Evolutionary conservation across 2,329 filamentous ascomycete species (phyloP).

Genomic region (Stemphylium lycopersici): DNA sequence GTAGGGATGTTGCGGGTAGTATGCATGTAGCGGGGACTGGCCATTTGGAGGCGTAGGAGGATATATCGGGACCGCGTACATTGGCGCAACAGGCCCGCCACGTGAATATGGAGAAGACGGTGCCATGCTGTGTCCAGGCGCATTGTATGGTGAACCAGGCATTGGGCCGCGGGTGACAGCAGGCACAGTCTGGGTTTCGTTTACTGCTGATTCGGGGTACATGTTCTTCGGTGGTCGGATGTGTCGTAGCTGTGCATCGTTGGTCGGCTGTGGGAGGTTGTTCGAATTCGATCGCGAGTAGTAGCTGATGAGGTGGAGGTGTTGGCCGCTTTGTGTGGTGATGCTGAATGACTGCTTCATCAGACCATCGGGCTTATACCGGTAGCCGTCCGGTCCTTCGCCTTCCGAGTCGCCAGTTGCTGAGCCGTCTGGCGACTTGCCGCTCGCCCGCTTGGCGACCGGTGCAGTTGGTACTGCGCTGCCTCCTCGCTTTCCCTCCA

Average conservation of each 20-base stretch:
- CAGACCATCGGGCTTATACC: constrained; percentile 81
- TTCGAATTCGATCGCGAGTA: constrained; percentile 81
- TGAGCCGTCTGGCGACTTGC: constrained; percentile 82
- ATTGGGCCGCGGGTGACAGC: constrained; percentile 78
- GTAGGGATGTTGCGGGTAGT: constrained; percentile 44
- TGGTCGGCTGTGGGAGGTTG: constrained; percentile 79
- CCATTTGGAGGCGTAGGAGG: constrained; percentile 51
- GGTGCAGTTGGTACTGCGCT: constrained; percentile 61
- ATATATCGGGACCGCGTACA: constrained; percentile 49
- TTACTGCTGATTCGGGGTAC: constrained; percentile 95
- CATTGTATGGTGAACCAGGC: constrained; percentile 62
- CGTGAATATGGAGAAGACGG: constrained; percentile 60
- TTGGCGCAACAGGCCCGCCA: constrained; percentile 49
- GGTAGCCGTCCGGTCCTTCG: constrained; percentile 58
- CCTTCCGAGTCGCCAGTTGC: constrained; percentile 83
- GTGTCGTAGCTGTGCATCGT: constrained; percentile 77
- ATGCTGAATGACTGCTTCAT: constrained; percentile 99
- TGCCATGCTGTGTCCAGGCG: constrained; percentile 58
- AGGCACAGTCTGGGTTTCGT: constrained; percentile 80
- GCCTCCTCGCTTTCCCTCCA: constrained; percentile 96
- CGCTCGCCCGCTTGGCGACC: constrained; percentile 52
- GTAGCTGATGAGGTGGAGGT: constrained; percentile 97
- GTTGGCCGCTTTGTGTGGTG: constrained; percentile 86
- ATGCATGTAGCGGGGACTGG: constrained; percentile 51
- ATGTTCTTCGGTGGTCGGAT: constrained; percentile 91